phyloP scores from a whole-genome alignment of 2,329 filamentous ascomycete species.

The Monilinia polystroma region DNA sequence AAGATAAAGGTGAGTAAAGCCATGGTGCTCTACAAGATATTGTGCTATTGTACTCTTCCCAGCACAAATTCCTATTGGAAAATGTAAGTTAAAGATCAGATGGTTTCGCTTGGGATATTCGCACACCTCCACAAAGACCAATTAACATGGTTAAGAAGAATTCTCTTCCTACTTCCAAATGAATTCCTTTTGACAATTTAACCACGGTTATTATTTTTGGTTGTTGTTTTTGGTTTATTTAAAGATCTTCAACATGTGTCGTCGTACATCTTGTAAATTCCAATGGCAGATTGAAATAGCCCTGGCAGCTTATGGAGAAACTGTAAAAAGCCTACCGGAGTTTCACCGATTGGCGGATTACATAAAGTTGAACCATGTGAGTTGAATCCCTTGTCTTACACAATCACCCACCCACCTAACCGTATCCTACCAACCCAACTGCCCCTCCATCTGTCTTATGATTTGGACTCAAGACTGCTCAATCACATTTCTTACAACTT shows the following conservation, averaged over 20 bases:
- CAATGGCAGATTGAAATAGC: slow-evolving; percentile 1
- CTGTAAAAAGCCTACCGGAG: slow-evolving; percentile 3
- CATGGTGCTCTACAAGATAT: slow-evolving; percentile 81
- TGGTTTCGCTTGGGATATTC: slow-evolving; percentile 10
- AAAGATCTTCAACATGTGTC: slow-evolving; percentile 9
- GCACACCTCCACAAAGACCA: slow-evolving; percentile 68
- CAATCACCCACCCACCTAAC: neutral
- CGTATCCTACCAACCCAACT: slow-evolving; percentile 3
- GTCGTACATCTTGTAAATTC: neutral
- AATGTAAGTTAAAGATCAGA: neutral
- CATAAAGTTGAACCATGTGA: slow-evolving; percentile 15
- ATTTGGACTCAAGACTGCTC: slow-evolving; percentile 8
- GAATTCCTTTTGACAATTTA: neutral
- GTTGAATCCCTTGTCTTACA: slow-evolving; percentile 14
- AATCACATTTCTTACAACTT: slow-evolving; percentile 2
- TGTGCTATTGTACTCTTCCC: slow-evolving; percentile 88
- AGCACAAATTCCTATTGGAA: slow-evolving; percentile 75
- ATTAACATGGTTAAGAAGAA: slow-evolving; percentile 60
- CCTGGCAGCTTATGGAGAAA: slow-evolving; percentile 2
- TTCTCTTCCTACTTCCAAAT: neutral
- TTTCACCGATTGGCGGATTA: slow-evolving; percentile 14
- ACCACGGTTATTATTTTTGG: neutral
- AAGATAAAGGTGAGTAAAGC: slow-evolving; percentile 73
- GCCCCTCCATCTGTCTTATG: slow-evolving; percentile 5
- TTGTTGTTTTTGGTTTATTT: neutral